A percentile compares a stretch with the other conserved stretches of the same genome.
Conservation (phyloP, 495 filamentous ascomycete genomes). For the Arthonia radiata region DNA sequence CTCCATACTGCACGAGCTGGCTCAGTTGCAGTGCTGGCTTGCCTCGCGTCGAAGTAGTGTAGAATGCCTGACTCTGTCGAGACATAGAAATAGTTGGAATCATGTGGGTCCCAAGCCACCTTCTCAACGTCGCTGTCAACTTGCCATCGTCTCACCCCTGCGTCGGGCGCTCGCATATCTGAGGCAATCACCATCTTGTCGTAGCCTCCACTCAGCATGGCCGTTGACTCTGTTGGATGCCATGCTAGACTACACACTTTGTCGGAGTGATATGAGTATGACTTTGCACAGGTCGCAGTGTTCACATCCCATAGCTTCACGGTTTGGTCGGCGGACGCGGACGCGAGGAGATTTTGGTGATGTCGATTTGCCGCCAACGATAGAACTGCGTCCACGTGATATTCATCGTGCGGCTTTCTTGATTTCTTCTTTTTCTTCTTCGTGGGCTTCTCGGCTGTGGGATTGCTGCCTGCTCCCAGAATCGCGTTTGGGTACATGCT, state of each 20-base stretch:
- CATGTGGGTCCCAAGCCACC: constrained; percentile 79
- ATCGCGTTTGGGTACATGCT: constrained; percentile 96
- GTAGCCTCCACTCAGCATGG: constrained; percentile 78
- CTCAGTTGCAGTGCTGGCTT: constrained; percentile 43
- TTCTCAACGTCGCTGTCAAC: constrained; percentile 89
- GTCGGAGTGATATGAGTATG: constrained; percentile 73
- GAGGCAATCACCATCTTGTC: constrained; percentile 76
- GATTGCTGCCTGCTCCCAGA: constrained; percentile 55
- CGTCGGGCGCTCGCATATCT: constrained; percentile 78
- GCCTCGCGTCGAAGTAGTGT: constrained; percentile 64
- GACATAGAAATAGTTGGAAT: constrained; percentile 74
- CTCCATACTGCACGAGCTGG: constrained; percentile 44
- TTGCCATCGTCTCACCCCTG: constrained; percentile 54
- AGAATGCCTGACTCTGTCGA: constrained; percentile 78
- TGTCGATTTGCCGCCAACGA: constrained; percentile 75
- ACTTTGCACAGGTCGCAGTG: constrained; percentile 76
- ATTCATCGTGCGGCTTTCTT: constrained; percentile 67
- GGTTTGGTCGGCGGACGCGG: constrained; percentile 84
- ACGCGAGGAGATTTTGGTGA: constrained; percentile 87
- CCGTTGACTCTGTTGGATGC: constrained; percentile 67
- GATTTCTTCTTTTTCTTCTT: constrained; percentile 68
- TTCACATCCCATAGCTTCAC: constrained; percentile 95
- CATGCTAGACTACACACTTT: constrained; percentile 91
- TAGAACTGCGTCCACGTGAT: constrained; percentile 84
- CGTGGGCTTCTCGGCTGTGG: constrained; percentile 25